A percentile compares a stretch with the other conserved stretches of the same genome.
Evolutionary conservation across 139 green algal species (phyloP).

Genomic region (Micractinium conductrix): DNA sequence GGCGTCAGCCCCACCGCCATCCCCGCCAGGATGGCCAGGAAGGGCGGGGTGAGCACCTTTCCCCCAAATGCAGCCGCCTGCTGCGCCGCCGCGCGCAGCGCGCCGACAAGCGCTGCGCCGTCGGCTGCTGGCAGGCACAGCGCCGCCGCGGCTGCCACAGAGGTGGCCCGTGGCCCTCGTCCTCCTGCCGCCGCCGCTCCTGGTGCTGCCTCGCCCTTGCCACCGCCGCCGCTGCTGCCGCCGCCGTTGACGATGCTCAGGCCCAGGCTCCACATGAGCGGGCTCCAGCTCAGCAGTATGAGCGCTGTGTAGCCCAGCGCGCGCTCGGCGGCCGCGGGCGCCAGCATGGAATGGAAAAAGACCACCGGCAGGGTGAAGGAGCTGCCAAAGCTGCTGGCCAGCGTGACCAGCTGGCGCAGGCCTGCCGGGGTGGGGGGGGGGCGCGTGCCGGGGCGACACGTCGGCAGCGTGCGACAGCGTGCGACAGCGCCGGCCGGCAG

Average conservation of each 20-base stretch:
- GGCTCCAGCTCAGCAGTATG: conserved; percentile 42
- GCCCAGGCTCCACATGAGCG: conserved; percentile 57
- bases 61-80: not conserved
- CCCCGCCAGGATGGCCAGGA: conserved; percentile 55
- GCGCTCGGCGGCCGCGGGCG: conserved; percentile 9
- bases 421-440: conserved; percentile 5
- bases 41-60: conserved; percentile 55
- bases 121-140: too few species aligned
- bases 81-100: too few species aligned
- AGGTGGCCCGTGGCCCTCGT: too few species aligned
- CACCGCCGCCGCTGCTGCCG: not conserved
- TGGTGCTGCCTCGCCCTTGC: not conserved
- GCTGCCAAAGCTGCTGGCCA: conserved; percentile 67
- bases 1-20: conserved; percentile 57
- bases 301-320: conserved; percentile 42
- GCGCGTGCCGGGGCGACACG: too few species aligned
- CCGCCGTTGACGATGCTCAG: not conserved
- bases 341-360: conserved; percentile 58
- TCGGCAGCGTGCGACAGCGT: too few species aligned
- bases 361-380: conserved; percentile 66
- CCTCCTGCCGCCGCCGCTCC: not conserved
- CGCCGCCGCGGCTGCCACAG: not conserved
- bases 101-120: too few species aligned
- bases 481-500: too few species aligned
- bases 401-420: conserved; percentile 44